Base-by-base conservation (phyloP, 2,329 filamentous ascomycete genomes). In the Dactylonectria estremocensis region DNA sequence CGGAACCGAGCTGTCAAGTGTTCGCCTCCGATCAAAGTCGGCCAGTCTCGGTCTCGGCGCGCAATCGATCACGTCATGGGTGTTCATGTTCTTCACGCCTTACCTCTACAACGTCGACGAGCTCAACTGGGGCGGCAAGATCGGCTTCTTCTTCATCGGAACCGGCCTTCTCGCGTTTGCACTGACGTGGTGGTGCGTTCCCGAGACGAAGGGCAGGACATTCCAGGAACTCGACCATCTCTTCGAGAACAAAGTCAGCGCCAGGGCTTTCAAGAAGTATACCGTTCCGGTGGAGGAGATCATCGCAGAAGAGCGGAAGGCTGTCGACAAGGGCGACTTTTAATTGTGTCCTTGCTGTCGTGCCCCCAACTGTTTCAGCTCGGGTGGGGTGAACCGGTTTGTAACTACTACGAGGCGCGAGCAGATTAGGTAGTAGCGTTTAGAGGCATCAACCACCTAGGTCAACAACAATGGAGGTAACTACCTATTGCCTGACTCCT, bases 71-170 rank as follows among this genome's bases (percentile, higher is more conserved):
- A 22, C 56, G 0, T 53, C 49, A 16, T 61, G 57, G 22, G 35
- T 59, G 3, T 59, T 63, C 22, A 22, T 35, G 3, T 68, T 68
- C 31, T 54, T 69, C 2, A 55, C 67, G 2, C 67, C 67, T 0
- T 68, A 68, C 13, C 49, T 68, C 40, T 69, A 68, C 48, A 69
- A 68, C 14, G 48, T 53, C 8, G 65, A 68, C 10, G 52, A 61
- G 2, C 61, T 56, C 3, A 69, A 69, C n/a, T 54, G 64, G 1
- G 56, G 56, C 1, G 61, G 46, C 3, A 69, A 68, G 45, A 61
- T 61, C 24, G 61, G 52, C 2, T 60, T 69, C 11, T 49, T 69
- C 8, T 70, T 69, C 22, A 43, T 52, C n/a, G 49, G 61, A 6
- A 46, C 54, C 1, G 55, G 53, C 2, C 9, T 62, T 0, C 14